Base-by-base conservation (phyloP, 75 land plant genomes). In the Cupressus sempervirens region DNA sequence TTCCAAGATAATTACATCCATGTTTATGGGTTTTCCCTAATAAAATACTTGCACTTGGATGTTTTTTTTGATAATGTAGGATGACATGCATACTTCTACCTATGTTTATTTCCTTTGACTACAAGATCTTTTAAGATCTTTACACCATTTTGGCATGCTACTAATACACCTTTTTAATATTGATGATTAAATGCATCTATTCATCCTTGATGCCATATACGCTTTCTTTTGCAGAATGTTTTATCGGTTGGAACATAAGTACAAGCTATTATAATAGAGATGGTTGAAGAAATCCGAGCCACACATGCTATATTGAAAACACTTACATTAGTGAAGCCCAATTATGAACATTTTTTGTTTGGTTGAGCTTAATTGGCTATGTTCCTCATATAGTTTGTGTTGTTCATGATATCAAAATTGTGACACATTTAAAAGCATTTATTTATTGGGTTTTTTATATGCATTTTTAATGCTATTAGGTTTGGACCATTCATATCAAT, bases 281-380 rank as follows among this genome's bases (percentile, higher is more conserved):
- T 96, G 93, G 96, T 92, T 9, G 68, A 93, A 35, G 85, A 89
- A 54, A 88, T 92, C 79, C 81, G 84, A 41, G 91, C 87, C 23
- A 83, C 87, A 81, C 89, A 89, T 9, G 87, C 89, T 20, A 94
- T 96, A 11, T 86, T 91, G 13, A 86, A 86, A 82, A 93, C 93
- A 18, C 36, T 83, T 5, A 94, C 91, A 6, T 70, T 89, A 13
- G 92, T 96, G 46, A 88, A 86, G 67, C 94, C 90, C 4, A 87
- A 84, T 0, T 94, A 96, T 86, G 87, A 94, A 16, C 90, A 91
- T 20, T 96, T 96, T 76, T 96, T 96, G 98, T 94, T 96, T 82
- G 85, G 81, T 18, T 84, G 89, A 56, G 96, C 98, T 2, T 58
- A 79, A 36, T 65, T 96, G 53, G 38, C 94, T 43, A 91, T 96